Base-by-base conservation (phyloP, 1,284 basidiomycete species). In the Puccinia hordei region DNA sequence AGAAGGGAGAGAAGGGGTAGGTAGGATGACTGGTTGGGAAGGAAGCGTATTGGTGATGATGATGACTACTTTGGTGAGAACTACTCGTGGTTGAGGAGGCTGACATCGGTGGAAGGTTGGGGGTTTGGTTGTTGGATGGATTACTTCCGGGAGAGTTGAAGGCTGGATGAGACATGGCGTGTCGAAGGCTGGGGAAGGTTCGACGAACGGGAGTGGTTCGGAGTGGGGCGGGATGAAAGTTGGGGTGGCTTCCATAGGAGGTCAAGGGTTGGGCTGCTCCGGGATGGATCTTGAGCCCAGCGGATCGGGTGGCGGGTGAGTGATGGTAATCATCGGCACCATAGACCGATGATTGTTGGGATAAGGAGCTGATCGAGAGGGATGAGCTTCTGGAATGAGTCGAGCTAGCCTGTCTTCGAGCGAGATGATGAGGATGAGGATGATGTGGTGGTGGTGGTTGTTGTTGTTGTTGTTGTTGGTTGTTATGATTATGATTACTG, bases 161-260 rank as follows among this genome's bases (percentile, higher is more conserved):
- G 51, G 75, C 75, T 0, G 77, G 77, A 35, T 79, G 68, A 4
- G 77, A 79, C 41, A 79, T 53, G 27, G 77, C 68, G 59, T 79
- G 77, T 2, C 77, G 77, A 13, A 79, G 55, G 49, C 66, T 71
- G 9, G 77, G 77, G 44, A 79, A 71, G 15, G 63, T 72, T 15
- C 77, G 22, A 22, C 77, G 33, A n/a, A 33, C 44, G 17, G 68
- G 77, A 6, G 68, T 63, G 30, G 68, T 49, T 38, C 68, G n/a
- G 8, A 72, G n/a, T 1, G 77, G 68, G 17, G 77, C 38, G 13
- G 77, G 55, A 33, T 61, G 63, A 59, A 71, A 68, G 65, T 66
- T 77, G 8, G 75, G 75, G 27, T 77, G 51, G 38, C 35, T 35
- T 22, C 46, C 33, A 44, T 77, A 69, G 33, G 63, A 55, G 5